These are phyloP conservation scores for Pseudoperonospora humuli DNA, from an alignment of 352 stramenopile species.

Conservation along the genomic window DNA sequence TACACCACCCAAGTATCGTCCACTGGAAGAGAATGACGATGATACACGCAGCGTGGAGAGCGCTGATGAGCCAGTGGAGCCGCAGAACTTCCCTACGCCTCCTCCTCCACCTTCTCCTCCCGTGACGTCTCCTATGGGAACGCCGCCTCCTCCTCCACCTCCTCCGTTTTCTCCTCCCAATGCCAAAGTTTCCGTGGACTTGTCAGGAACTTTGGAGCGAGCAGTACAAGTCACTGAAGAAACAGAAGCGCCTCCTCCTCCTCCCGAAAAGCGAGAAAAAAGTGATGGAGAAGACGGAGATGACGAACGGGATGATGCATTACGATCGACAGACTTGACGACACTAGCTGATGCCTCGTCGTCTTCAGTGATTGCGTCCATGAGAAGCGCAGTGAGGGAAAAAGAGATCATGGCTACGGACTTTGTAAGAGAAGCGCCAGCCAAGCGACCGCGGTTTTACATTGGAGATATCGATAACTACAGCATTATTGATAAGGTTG, in stretches of 20 bases:
- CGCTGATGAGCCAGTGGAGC: conserved; percentile 21
- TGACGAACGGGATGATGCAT: conserved; percentile 19
- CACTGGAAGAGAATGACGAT: conserved; percentile 49
- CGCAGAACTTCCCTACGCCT: conserved; percentile 33
- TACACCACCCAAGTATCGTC: conserved; percentile 64
- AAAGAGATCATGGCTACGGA: conserved; percentile 60
- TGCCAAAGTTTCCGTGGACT: conserved; percentile 30
- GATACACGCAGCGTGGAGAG: conserved; percentile 34
- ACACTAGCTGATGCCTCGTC: conserved; percentile 24
- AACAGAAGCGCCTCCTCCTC: background rate
- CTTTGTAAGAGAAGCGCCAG: conserved; percentile 24
- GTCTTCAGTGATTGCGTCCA: conserved; percentile 56
- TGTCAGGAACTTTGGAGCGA: conserved; percentile 16
- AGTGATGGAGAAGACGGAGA: conserved; percentile 26
- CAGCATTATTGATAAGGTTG: conserved; percentile 85
- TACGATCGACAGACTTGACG: background rate
- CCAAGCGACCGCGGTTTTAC: conserved; percentile 60
- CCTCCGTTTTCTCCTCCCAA: conserved; percentile 51
- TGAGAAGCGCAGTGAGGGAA: conserved; percentile 63
- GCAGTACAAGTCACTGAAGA: conserved; percentile 8
- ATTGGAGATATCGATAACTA: conserved; percentile 83
- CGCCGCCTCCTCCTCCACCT: conserved; percentile 27
- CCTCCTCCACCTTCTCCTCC: conserved; percentile 39
- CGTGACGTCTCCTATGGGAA: conserved; percentile 16
- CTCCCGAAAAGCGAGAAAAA: conserved; percentile 12